Evolutionary conservation across 2,329 filamentous ascomycete genomes (phyloP), one percentile per base, ranked within the genome.

Genomic region (Fusarium fujikuroi): DNA sequence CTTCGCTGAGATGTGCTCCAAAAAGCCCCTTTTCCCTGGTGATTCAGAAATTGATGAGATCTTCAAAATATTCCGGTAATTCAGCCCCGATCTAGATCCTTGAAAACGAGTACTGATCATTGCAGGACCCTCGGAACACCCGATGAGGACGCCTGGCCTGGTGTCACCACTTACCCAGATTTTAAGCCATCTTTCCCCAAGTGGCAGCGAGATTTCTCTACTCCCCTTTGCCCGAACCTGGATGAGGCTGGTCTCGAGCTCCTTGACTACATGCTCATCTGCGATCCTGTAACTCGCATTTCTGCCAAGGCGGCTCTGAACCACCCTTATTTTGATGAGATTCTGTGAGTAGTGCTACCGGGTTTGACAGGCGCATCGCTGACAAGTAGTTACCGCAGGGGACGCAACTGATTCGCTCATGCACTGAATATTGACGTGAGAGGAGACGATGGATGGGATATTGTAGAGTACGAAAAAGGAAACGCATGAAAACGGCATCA

Each of bases 1-100:
- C 82, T 97, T 97, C 80, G 95, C 95, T 18, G 95, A 97, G 83
- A 97, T 97, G 95, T 97, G 94, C 83, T 97, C 95, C 3, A 90
- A 93, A 79, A 97, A 97, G 84, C 94, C 95, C 5, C 87, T 97
- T 42, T 97, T 97, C 86, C 94, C 95, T 19, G 95, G 95, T 57
- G 95, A 97, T 80, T 96, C 94, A 91, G 83, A 84, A 37, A 84
- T 84, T 76, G 83, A 84, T 63, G 82, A 84, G 73, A 84, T 84
- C 66, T 84, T 84, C 75, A 84, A 82, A 53, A 84, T 85, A 80
- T 97, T 97, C 91, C 90, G 92, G 93, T 94, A 85, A 77, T 87
- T 78, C 5, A 2, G 1, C 4, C 10, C 4, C 4, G 9, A 12
- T 23, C 59, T 3, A 60, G 11, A 25, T 14, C 21, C 9, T 7